Evolutionary conservation across 495 filamentous ascomycete species (phyloP).

Genomic region (Penicillium silybi): DNA sequence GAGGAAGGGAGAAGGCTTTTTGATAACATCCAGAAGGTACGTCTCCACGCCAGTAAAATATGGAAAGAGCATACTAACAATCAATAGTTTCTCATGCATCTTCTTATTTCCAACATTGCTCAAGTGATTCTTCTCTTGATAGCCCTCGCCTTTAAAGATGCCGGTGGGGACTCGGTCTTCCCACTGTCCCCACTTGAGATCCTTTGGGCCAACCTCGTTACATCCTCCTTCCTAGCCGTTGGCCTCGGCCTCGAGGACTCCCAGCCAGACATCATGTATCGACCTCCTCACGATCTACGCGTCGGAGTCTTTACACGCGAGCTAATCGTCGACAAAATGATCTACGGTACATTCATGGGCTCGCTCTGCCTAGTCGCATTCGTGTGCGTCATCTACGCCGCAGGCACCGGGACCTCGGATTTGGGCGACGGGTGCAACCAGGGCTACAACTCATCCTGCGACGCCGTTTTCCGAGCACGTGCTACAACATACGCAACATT

Average conservation of each 20-base stretch:
- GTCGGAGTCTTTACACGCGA: conserved; percentile 69
- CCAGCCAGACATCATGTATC: conserved; percentile 62
- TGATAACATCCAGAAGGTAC: conserved; percentile 72
- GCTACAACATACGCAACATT: conserved; percentile 73
- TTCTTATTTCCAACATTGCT: conserved; percentile 69
- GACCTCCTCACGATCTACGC: conserved; percentile 63
- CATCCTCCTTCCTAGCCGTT: conserved; percentile 70
- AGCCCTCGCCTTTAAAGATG: conserved; percentile 69
- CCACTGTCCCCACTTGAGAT: conserved; percentile 72
- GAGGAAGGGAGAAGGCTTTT: conserved; percentile 71
- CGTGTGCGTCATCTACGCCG: conserved; percentile 63
- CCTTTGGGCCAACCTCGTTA: conserved; percentile 76
- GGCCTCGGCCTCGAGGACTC: conserved; percentile 70
- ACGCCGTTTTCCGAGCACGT: conserved; percentile 67
- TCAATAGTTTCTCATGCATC: conserved; percentile 60
- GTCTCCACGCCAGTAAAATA: neutral
- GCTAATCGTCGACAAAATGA: conserved; percentile 67
- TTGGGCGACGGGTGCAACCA: conserved; percentile 67
- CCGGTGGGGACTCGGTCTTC: conserved; percentile 61
- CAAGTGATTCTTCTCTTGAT: conserved; percentile 69
- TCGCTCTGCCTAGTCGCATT: conserved; percentile 64
- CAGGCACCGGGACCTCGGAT: conserved; percentile 51
- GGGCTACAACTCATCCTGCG: conserved; percentile 49
- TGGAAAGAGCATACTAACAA: neutral
- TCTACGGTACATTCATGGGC: conserved; percentile 69